Evolutionary conservation across 1,139 yeast genomes (phyloP), one percentile per base, ranked within the genome.

Genomic region (Kluyveromyces sp.): DNA sequence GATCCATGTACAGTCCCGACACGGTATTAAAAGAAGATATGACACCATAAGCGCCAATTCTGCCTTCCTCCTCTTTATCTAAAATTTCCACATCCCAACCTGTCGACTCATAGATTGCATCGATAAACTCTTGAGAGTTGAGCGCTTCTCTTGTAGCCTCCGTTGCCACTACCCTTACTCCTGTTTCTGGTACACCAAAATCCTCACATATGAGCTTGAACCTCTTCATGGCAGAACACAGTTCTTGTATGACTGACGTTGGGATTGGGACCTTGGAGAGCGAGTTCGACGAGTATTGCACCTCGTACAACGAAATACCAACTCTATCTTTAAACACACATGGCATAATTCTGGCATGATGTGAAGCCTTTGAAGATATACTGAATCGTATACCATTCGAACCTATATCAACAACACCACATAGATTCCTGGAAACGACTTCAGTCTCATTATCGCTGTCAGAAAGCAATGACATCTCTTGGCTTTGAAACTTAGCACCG

Each of bases 331-430:
- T 82, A 61, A 77, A 81, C 15, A 80, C 76, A 54, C 84, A 78
- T 0, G 88, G 87, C 72, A 80, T 74, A 3, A 78, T 76, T 46
- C 88, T 68, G 1, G 84, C 83, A 59, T 78, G 83, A 47, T 73
- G 77, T 1, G 80, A 68, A 3, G 81, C 80, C 40, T 74, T 69
- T 3, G 84, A 78, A 11, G 84, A 76, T 33, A 81, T 79, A 39
- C 83, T 75, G 56, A 81, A 79, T 45, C 87, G 64, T 42, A 80
- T 73, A 35, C 83, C 86, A 53, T 78, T 78, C 15, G 85, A 77
- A 2, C 85, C 86, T 20, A 80, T 78, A 57, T 80, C 86, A 2
- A 78, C 83, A 37, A 80, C 76, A n/a, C 76, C 80, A 20, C 73
- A 70, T 33, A 75, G 54, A 6, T 77, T 73, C 51, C 78, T 64